phyloP scores from a whole-genome alignment of 78 protist species.

The Chrysochromulina tobinii region DNA sequence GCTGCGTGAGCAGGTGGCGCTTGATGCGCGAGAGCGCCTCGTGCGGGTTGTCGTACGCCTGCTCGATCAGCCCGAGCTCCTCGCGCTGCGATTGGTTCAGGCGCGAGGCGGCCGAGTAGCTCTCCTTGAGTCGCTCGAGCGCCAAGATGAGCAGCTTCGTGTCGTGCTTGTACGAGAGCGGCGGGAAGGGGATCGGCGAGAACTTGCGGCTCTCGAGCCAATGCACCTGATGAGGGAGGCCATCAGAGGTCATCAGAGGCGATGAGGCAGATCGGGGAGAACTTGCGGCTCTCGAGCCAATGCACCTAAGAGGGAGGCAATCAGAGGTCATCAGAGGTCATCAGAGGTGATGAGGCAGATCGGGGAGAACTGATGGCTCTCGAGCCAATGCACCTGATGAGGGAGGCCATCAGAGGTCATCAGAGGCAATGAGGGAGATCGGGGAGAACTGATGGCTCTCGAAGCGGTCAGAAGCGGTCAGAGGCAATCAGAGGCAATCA shows the following conservation, averaged over 20 bases:
- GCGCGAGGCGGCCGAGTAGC: conserved; percentile 89
- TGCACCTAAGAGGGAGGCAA: too few species aligned
- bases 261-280: too few species aligned
- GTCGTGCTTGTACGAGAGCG: conserved; percentile 97
- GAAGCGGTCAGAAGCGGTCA: too few species aligned
- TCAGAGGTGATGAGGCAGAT: conserved; percentile 98
- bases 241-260: too few species aligned
- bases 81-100: conserved; percentile 97
- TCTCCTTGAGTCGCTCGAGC: conserved; percentile 96
- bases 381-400: conserved; percentile 90
- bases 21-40: conserved; percentile 96
- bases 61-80: conserved; percentile 98
- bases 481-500: too few species aligned
- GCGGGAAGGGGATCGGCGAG: conserved; percentile 99
- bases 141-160: conserved; percentile 98
- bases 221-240: conserved; percentile 31
- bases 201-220: conserved; percentile 97
- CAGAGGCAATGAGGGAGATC: too few species aligned
- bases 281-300: too few species aligned
- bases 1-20: conserved; percentile 95
- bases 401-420: too few species aligned
- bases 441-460: too few species aligned
- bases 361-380: conserved; percentile 88
- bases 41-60: conserved; percentile 98
- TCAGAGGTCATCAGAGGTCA: too few species aligned